Conservation (phyloP, 306 rosid genomes). For the Dryas alaskensis region DNA sequence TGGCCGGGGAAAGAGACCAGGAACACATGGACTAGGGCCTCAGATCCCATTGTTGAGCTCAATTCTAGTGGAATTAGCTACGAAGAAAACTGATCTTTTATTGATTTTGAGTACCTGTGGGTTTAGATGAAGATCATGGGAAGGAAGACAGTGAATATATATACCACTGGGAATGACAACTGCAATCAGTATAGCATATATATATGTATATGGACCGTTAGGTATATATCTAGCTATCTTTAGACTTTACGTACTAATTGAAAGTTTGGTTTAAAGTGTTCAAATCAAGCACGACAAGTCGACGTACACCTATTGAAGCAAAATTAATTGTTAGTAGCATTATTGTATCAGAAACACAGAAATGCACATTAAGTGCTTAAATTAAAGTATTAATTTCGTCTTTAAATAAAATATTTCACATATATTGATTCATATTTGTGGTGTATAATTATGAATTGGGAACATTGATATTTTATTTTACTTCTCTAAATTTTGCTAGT, state of each 20-base stretch:
- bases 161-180: background rate
- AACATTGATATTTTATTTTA: no score
- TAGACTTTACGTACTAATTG: background rate
- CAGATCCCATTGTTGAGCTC: slow-evolving; percentile 36
- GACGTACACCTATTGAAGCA: background rate
- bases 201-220: background rate
- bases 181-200: background rate
- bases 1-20: slow-evolving; percentile 62
- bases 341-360: no score
- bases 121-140: background rate
- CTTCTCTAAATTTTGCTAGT: no score
- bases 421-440: no score
- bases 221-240: background rate
- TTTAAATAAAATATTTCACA: no score
- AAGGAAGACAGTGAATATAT: slow-evolving; percentile 9
- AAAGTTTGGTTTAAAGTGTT: slow-evolving; percentile 1
- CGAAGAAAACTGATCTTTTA: background rate
- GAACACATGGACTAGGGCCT: slow-evolving; percentile 35
- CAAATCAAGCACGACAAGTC: background rate
- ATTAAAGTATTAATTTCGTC: no score
- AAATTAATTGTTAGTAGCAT: no score
- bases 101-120: background rate
- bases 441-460: no score
- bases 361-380: no score
- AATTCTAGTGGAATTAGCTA: background rate